phyloP scores from a whole-genome alignment of 1,284 basidiomycete species.

The Tilletia walkeri region DNA sequence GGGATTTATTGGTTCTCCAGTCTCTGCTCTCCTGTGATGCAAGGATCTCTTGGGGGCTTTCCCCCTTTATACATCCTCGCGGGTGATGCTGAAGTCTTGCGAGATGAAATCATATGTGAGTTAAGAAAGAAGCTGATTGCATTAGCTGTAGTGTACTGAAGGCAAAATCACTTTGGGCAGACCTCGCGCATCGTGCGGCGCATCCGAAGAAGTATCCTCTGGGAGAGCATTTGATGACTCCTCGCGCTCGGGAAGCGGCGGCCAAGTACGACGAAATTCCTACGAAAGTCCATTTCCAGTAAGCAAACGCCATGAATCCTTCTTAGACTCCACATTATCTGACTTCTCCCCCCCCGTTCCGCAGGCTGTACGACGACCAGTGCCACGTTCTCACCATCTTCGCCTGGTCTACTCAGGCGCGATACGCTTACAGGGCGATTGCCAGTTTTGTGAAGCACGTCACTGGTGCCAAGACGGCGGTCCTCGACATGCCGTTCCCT shows the following conservation, averaged over 20 bases:
- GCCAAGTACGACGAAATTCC: conserved; percentile 60
- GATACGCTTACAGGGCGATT: conserved; percentile 57
- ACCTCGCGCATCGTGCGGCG: conserved; percentile 80
- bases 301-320: neutral
- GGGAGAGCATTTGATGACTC: conserved; percentile 63
- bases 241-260: conserved; percentile 54
- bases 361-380: conserved; percentile 54
- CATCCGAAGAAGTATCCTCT: conserved; percentile 74
- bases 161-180: conserved; percentile 14
- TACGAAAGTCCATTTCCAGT: conserved; percentile 86
- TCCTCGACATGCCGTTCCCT: conserved; percentile 38
- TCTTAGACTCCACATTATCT: too few relatives aligned
- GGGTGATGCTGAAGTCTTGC: conserved; percentile 83
- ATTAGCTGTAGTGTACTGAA: too few relatives aligned
- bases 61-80: conserved; percentile 79
- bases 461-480: conserved; percentile 46
- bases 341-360: neutral
- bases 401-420: conserved; percentile 57
- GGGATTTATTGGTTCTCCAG: conserved; percentile 64
- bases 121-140: neutral
- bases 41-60: conserved; percentile 80
- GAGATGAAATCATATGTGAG: conserved; percentile 80
- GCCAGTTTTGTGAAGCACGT: conserved; percentile 56
- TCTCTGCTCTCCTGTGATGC: conserved; percentile 73
- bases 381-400: conserved; percentile 60